These are phyloP conservation scores for Steccherinum ochraceum DNA, from an alignment of 768 basidiomycete species.

Conservation along the genomic window DNA sequence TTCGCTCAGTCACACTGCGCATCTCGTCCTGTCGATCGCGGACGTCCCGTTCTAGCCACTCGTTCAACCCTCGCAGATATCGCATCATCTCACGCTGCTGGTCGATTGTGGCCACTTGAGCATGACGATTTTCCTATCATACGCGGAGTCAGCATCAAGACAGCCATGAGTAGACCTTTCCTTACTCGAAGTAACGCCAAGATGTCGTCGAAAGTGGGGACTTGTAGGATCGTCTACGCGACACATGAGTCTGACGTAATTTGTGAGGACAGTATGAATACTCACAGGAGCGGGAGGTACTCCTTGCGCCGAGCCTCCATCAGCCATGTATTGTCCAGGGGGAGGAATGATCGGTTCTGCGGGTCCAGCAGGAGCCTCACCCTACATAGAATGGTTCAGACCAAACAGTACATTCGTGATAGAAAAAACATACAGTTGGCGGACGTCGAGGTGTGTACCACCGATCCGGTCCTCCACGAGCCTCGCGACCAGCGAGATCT, in stretches of 20 bases:
- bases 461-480: background rate
- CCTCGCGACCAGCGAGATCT: background rate
- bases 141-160: no score
- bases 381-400: background rate
- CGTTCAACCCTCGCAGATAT: slow-evolving; percentile 70
- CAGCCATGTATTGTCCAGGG: background rate
- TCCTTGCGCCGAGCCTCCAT: background rate
- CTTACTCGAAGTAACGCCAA: slow-evolving; percentile 63
- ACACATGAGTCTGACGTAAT: slow-evolving; percentile 2
- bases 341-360: background rate
- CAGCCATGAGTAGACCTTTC: no score
- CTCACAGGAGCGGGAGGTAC: background rate
- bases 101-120: slow-evolving; percentile 67
- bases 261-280: background rate
- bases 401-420: background rate
- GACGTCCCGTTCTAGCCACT: slow-evolving; percentile 77
- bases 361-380: background rate
- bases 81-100: slow-evolving; percentile 77
- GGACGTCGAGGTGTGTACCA: slow-evolving; percentile 4
- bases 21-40: slow-evolving; percentile 73
- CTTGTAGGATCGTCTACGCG: slow-evolving; percentile 56
- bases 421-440: no score
- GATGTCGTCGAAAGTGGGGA: slow-evolving; percentile 62
- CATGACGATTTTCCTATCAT: slow-evolving; percentile 67
- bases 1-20: slow-evolving; percentile 54